phyloP scores from a whole-genome alignment of 2,329 filamentous ascomycete species.

The Lachnellula arida region DNA sequence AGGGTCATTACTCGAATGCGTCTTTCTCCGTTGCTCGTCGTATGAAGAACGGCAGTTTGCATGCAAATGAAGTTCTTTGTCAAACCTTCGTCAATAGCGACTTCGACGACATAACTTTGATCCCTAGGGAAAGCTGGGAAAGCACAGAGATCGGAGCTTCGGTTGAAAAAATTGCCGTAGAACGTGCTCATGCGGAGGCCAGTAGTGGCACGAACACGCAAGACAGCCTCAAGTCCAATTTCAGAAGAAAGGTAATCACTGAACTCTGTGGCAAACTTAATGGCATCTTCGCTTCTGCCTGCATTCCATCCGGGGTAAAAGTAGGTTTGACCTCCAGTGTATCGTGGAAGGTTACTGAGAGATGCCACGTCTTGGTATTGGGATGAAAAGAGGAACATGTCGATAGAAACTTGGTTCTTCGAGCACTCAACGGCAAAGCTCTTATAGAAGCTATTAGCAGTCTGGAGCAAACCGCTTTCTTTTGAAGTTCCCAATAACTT shows the following conservation, averaged over 20 bases:
- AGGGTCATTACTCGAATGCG: slow-evolving; percentile 93
- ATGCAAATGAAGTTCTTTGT: slow-evolving; percentile 88
- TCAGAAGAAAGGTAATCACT: slow-evolving; percentile 95
- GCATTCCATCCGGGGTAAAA: slow-evolving; percentile 98
- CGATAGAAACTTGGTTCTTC: slow-evolving; percentile 96
- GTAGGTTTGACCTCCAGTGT: slow-evolving; percentile 96
- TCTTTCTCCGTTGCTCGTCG: slow-evolving; percentile 94
- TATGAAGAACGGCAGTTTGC: slow-evolving; percentile 93
- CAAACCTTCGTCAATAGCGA: slow-evolving; percentile 92
- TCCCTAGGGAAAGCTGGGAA: slow-evolving; percentile 98
- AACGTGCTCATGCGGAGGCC: slow-evolving; percentile 96
- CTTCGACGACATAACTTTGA: slow-evolving; percentile 96
- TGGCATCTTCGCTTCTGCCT: slow-evolving; percentile 86
- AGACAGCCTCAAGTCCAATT: slow-evolving; percentile 91
- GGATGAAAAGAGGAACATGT: slow-evolving; percentile 96
- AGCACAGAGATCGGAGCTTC: slow-evolving; percentile 93
- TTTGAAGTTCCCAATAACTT: slow-evolving; percentile 92
- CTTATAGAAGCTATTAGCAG: slow-evolving; percentile 96
- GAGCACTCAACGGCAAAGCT: slow-evolving; percentile 98
- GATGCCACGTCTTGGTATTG: slow-evolving; percentile 98
- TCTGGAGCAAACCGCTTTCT: slow-evolving; percentile 82
- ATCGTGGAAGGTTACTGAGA: slow-evolving; percentile 88
- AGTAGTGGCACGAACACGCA: slow-evolving; percentile 91
- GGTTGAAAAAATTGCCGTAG: slow-evolving; percentile 99
- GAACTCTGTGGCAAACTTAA: slow-evolving; percentile 96